These are phyloP conservation scores for Rhodotorula graminis DNA, from an alignment of 768 basidiomycete species.

Conservation along the genomic window DNA sequence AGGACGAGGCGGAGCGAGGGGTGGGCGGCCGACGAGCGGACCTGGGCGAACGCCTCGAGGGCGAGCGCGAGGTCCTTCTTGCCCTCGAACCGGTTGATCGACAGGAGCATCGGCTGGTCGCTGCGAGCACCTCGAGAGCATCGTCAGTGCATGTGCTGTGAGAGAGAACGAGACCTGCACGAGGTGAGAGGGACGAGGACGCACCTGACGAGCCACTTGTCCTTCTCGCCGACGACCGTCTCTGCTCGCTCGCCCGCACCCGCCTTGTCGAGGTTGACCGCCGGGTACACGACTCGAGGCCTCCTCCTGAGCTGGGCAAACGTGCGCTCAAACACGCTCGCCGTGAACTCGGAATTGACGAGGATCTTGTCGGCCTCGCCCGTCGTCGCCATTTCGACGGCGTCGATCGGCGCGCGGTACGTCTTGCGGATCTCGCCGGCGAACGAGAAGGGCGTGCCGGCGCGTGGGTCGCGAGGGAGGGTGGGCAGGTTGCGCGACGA, in stretches of 20 bases:
- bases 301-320: slow-evolving; percentile 62
- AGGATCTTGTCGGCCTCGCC: slow-evolving; percentile 82
- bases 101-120: slow-evolving; percentile 65
- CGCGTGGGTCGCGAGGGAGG: slow-evolving; percentile 31
- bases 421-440: slow-evolving; percentile 56
- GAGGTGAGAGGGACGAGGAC: background rate
- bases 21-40: slow-evolving; percentile 46
- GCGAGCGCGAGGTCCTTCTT: slow-evolving; percentile 90
- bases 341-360: slow-evolving; percentile 85
- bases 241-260: slow-evolving; percentile 48
- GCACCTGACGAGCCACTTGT: slow-evolving; percentile 45
- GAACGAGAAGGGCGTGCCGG: slow-evolving; percentile 17
- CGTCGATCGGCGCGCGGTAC: slow-evolving; percentile 86
- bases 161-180: no score
- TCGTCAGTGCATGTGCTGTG: background rate
- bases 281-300: slow-evolving; percentile 87
- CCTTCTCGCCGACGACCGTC: slow-evolving; percentile 50
- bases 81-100: slow-evolving; percentile 88
- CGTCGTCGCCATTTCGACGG: slow-evolving; percentile 82
- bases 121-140: slow-evolving; percentile 45
- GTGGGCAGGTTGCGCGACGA: slow-evolving; percentile 49
- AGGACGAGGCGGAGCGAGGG: slow-evolving; percentile 64
- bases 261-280: slow-evolving; percentile 64
- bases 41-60: slow-evolving; percentile 65
- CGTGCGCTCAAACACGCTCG: slow-evolving; percentile 68